Evolutionary conservation across 192 early-diverging fungal genomes (phyloP), one percentile per base, ranked within the genome.

Genomic region (Coemansia sp.): DNA sequence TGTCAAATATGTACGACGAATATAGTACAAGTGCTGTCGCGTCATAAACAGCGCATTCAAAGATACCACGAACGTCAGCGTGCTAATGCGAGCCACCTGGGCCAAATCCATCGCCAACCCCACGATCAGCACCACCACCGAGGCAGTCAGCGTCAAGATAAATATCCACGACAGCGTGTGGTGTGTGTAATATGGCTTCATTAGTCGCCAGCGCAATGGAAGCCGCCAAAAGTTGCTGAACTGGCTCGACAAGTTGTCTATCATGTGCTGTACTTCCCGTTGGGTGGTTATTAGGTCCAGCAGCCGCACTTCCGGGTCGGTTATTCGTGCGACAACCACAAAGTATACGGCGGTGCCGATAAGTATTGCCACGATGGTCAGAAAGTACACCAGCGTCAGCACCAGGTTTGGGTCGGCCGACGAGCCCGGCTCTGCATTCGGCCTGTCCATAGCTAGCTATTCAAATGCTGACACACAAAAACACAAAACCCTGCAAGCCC

Each of bases 261-360:
- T 73, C 3, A 85, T 64, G 51, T 75, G 79, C 53, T 83, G 82
- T 17, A 83, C 80, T 38, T 85, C 82, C 6, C 71, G 67, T 59
- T 83, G 80, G 1, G 84, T 82, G 16, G 64, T 80, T n/a, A 85
- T 79, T 52, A 81, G 73, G 47, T 76, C 68, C 45, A 79, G 59
- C 16, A 85, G 62, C 49, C 65, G 76, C 45, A 79, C 70, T 37
- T 82, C 82, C 2, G 78, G 72, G 12, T 80, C 82, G 14, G 70
- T 66, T 12, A 71, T 66, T 9, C 79, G 69, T 6, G 77, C 76
- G 39, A 78, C 80, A 40, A 83, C 71, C 7, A 77, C 56, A 40
- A 85, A 70, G 66, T 81, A 85, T 12, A 82, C 48, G 6, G 71
- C 56, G 1, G 82, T 83, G 12, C 79, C 63, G 0, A 77, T 44